Percentiles rank a stretch among this genome's conserved stretches.
These are phyloP conservation scores for Endoconidiophora laricicola DNA, from an alignment of 2,329 filamentous ascomycete genomes.

Conservation along the genomic window DNA sequence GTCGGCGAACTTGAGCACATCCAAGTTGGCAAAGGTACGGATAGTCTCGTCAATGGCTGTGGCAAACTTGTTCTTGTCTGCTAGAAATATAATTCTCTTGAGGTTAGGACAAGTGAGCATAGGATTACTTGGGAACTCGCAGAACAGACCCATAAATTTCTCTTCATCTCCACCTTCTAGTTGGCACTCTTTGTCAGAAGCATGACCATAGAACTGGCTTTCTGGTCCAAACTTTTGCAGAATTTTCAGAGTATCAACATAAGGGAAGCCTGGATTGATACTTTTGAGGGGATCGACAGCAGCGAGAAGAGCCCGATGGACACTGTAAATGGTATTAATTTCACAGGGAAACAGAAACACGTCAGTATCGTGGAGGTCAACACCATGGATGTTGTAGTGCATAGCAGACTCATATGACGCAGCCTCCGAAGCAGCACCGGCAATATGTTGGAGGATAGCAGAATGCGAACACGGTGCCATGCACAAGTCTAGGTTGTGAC, in stretches of 20 bases:
- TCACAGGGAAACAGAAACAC: slow-evolving; percentile 78
- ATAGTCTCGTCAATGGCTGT: slow-evolving; percentile 93
- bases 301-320: slow-evolving; percentile 57
- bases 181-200: slow-evolving; percentile 50
- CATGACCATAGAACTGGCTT: slow-evolving; percentile 73
- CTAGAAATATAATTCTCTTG: slow-evolving; percentile 58
- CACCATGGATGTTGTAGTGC: slow-evolving; percentile 30
- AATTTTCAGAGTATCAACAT: slow-evolving; percentile 91
- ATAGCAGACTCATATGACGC: slow-evolving; percentile 14
- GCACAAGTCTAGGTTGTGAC: slow-evolving; percentile 69
- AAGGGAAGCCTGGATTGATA: slow-evolving; percentile 91
- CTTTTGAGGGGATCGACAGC: slow-evolving; percentile 52
- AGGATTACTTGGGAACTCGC: slow-evolving; percentile 89
- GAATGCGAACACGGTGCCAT: slow-evolving; percentile 68
- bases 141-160: slow-evolving; percentile 68
- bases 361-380: slow-evolving; percentile 63
- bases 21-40: slow-evolving; percentile 89
- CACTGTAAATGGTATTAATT: slow-evolving; percentile 90
- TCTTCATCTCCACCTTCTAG: slow-evolving; percentile 47
- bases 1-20: slow-evolving; percentile 78
- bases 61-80: slow-evolving; percentile 71
- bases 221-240: slow-evolving; percentile 88
- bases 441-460: slow-evolving; percentile 74
- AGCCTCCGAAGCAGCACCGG: slow-evolving; percentile 62
- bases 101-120: slow-evolving; percentile 75